Base-by-base conservation (phyloP, 139 green algal genomes). In the Microglena sp. region DNA sequence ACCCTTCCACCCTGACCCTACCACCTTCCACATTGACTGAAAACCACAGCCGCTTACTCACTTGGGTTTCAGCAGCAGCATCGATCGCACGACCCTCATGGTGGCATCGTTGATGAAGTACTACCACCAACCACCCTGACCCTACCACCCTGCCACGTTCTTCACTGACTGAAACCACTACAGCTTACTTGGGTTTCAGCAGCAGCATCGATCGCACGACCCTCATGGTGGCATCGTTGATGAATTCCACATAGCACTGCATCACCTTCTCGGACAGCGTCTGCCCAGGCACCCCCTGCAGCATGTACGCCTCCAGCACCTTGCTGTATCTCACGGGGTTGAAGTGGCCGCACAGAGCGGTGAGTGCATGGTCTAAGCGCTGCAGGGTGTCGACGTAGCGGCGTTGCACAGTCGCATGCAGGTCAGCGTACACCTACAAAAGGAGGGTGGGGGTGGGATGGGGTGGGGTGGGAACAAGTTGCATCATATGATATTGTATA, bases 271-370 rank as follows among this genome's bases (percentile, higher is more conserved):
- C 56, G 24, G 65, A 64, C 27, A 84, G 68, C 3, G 54, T 31
- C 11, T 40, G 15, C 33, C 64, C 61, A 22, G 57, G 53, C 18
- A 76, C 72, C 61, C 72, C 72, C 62, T 82, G 77, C 32, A 85
- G 72, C 65, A 85, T 33, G 65, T 81, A 87, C 34, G 64, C 77
- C 62, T 84, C 77, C 70, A 87, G 46, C 57, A 87, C 65, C 76
- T 82, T 84, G 60, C 68, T 80, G 76, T 87, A 87, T 4, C 70
- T 64, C 46, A 72, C 60, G 0, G 69, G 56, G 33, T 71, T 55
- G 34, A 85, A 87, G 55, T 75, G 64, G 15, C 32, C 55, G 54
- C 77, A 84, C 26, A 71, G 69, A 18, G 66, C 67, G 5, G 63
- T 68, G 11, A 87, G 66, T 1, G 81, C 70, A 18, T 26, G 31